Conservation (phyloP, 2,329 filamentous ascomycete genomes). For the Ceratocystis alfenasii region DNA sequence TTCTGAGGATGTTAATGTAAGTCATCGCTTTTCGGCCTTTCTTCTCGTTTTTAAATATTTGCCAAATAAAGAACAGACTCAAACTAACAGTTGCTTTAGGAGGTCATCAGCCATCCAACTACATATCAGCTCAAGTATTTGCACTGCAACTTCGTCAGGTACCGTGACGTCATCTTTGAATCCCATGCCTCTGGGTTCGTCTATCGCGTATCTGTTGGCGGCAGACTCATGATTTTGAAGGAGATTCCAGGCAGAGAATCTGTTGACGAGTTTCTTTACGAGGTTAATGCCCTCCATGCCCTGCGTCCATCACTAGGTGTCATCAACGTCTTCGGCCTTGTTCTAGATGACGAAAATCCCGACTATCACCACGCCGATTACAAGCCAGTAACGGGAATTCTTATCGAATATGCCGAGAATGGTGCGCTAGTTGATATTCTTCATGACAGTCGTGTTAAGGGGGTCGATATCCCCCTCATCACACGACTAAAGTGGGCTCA, state of each 20-base stretch:
- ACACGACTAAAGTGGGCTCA: slow-evolving; percentile 76
- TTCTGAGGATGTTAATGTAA: slow-evolving; percentile 78
- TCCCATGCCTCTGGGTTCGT: slow-evolving; percentile 95
- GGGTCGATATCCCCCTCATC: slow-evolving; percentile 49
- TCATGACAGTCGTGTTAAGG: slow-evolving; percentile 49
- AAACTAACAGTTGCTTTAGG: slow-evolving; percentile 33
- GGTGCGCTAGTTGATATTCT: slow-evolving; percentile 85
- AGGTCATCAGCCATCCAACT: slow-evolving; percentile 79
- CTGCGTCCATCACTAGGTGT: slow-evolving; percentile 63
- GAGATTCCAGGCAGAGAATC: slow-evolving; percentile 94
- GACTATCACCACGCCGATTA: slow-evolving; percentile 30
- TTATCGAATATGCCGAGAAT: slow-evolving; percentile 77
- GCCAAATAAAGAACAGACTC: slow-evolving; percentile 14
- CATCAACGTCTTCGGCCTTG: slow-evolving; percentile 75
- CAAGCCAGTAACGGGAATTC: slow-evolving; percentile 67
- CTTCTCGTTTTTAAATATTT: not conserved
- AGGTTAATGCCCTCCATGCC: slow-evolving; percentile 84
- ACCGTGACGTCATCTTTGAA: slow-evolving; percentile 70
- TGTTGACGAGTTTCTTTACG: slow-evolving; percentile 92
- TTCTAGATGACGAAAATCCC: slow-evolving; percentile 72
- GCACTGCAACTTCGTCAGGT: slow-evolving; percentile 49
- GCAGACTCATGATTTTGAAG: slow-evolving; percentile 75
- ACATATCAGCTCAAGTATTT: slow-evolving; percentile 64
- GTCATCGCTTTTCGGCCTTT: slow-evolving; percentile 26
- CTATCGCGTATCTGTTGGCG: slow-evolving; percentile 71